These are phyloP conservation scores for Pulveroboletus sp. DNA, from an alignment of 768 basidiomycete species.

Conservation along the genomic window DNA sequence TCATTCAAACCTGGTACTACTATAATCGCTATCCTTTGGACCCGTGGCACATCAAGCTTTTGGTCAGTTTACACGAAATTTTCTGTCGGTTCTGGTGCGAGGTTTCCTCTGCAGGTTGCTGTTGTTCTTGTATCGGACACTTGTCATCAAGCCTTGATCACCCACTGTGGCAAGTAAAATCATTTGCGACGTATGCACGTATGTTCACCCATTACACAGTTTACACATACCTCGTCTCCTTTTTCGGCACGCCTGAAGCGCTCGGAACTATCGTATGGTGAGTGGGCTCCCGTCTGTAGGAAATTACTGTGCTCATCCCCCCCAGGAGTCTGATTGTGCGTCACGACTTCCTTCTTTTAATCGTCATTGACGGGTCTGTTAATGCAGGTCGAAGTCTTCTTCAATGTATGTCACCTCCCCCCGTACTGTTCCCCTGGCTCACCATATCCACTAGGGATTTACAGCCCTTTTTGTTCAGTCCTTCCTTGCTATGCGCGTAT, in stretches of 20 bases:
- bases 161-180: slow-evolving; percentile 43
- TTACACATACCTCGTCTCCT: slow-evolving; percentile 45
- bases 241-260: slow-evolving; percentile 31
- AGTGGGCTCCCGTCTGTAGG: slow-evolving; percentile 10
- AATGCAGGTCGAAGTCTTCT: slow-evolving; percentile 47
- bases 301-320: neutral
- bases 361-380: slow-evolving; percentile 1
- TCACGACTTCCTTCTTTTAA: neutral
- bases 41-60: slow-evolving; percentile 45
- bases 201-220: slow-evolving; percentile 29
- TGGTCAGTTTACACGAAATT: slow-evolving; percentile 34
- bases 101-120: slow-evolving; percentile 39
- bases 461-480: slow-evolving; percentile 57
- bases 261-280: slow-evolving; percentile 44
- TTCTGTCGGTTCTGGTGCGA: neutral
- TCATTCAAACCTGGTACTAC: slow-evolving; percentile 57
- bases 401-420: slow-evolving; percentile 36
- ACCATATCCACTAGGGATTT: slow-evolving; percentile 29
- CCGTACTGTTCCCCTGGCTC: neutral
- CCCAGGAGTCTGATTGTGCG: slow-evolving; percentile 28
- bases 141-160: slow-evolving; percentile 53
- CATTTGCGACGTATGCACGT: rapidly evolving
- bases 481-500: slow-evolving; percentile 52
- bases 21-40: slow-evolving; percentile 47
- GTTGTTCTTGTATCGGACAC: slow-evolving; percentile 52